Conservation (phyloP, 257 asterid genomes). For the Solanum pennellii region DNA sequence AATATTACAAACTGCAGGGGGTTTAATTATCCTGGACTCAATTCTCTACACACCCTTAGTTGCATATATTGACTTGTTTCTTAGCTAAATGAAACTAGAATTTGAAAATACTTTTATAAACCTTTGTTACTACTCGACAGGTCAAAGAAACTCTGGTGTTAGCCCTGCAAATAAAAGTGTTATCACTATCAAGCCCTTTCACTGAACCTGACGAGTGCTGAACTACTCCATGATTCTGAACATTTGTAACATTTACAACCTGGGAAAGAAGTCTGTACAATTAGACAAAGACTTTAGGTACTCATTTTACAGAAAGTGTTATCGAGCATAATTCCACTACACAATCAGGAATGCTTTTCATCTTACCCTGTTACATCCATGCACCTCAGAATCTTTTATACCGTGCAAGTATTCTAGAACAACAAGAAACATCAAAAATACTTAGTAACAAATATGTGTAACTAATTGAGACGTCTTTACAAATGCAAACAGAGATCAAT, state of each 20-base stretch:
- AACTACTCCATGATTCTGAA: slow-evolving; percentile 4
- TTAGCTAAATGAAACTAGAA: slow-evolving; percentile 10
- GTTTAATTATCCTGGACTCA: background rate
- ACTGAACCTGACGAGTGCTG: slow-evolving; percentile 7
- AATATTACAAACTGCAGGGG: background rate
- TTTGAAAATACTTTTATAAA: slow-evolving; percentile 50
- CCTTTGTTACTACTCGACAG: slow-evolving; percentile 68
- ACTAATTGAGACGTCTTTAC: background rate
- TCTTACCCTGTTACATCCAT: slow-evolving; percentile 47
- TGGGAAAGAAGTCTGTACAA: slow-evolving; percentile 7
- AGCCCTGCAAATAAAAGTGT: slow-evolving; percentile 41
- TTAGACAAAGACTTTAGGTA: background rate
- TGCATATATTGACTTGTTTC: background rate
- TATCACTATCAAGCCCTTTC: slow-evolving; percentile 10
- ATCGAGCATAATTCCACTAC: background rate
- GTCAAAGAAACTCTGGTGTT: slow-evolving; percentile 75
- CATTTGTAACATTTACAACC: slow-evolving; percentile 42
- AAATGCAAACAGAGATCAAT: background rate
- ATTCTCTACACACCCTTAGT: background rate
- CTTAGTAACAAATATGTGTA: background rate
- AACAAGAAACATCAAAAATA: background rate
- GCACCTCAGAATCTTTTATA: slow-evolving; percentile 54
- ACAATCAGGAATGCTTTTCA: background rate
- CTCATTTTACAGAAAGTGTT: background rate
- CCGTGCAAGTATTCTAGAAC: slow-evolving; percentile 83